Evolutionary conservation across 305 asterid genomes (phyloP).

Genomic region (Fraxinus xanthoxyloides): DNA sequence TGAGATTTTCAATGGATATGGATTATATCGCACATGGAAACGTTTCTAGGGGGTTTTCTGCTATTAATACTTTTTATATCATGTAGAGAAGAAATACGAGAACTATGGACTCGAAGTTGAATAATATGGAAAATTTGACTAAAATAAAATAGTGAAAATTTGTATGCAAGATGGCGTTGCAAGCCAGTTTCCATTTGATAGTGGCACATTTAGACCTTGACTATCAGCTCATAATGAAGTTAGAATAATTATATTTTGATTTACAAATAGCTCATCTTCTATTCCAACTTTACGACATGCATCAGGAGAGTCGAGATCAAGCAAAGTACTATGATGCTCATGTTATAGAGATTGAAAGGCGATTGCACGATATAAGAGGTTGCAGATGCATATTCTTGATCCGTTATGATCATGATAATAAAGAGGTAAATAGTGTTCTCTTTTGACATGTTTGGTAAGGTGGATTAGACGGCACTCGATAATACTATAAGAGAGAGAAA

Average conservation of each 20-base stretch:
- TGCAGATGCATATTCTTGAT: slow-evolving; percentile 83
- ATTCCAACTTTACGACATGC: slow-evolving; percentile 9
- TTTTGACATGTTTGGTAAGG: not conserved
- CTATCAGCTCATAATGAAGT: not conserved
- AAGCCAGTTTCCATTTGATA: not conserved
- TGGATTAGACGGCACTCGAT: not conserved
- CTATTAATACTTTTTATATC: no score
- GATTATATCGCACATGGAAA: no score
- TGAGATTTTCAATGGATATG: no score
- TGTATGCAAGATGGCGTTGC: not conserved
- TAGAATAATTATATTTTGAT: not conserved
- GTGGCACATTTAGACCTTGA: not conserved
- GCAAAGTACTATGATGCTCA: slow-evolving; percentile 77
- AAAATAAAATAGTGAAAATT: not conserved
- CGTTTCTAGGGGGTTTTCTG: no score
- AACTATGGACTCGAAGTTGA: not conserved
- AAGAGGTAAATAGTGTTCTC: slow-evolving; percentile 43
- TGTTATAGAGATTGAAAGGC: slow-evolving; percentile 57
- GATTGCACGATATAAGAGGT: slow-evolving; percentile 79
- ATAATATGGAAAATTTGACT: not conserved
- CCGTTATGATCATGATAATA: slow-evolving; percentile 54
- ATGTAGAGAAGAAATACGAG: not conserved
- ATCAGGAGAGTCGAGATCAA: slow-evolving; percentile 66
- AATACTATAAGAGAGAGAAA: not conserved
- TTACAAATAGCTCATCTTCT: not conserved